phyloP scores from a whole-genome alignment of 805 yeast species.

The Candida vaughaniae region DNA sequence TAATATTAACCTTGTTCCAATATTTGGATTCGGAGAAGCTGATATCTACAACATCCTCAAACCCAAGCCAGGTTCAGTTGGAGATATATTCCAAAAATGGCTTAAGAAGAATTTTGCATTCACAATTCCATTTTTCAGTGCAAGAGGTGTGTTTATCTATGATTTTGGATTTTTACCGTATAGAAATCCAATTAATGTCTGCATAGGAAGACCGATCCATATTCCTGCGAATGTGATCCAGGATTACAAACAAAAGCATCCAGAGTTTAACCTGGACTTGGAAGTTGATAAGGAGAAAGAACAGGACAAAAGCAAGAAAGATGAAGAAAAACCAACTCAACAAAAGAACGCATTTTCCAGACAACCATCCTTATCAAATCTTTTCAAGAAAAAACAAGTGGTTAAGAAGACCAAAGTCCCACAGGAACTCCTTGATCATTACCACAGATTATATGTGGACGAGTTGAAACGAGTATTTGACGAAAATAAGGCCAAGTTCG shows the following conservation, averaged over 20 bases:
- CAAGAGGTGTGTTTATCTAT: conserved; percentile 88
- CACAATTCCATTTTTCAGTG: conserved; percentile 88
- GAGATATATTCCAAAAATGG: conserved; percentile 66
- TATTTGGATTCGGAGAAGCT: conserved; percentile 88
- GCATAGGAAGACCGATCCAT: conserved; percentile 66
- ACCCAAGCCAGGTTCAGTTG: conserved; percentile 40
- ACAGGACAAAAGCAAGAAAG: not conserved
- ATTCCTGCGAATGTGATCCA: conserved; percentile 45
- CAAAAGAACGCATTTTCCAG: not conserved
- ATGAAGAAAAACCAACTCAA: conserved; percentile 1
- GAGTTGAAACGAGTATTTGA: conserved; percentile 64
- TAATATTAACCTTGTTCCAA: conserved; percentile 79
- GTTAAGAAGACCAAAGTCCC: conserved; percentile 31
- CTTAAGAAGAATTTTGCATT: conserved; percentile 72
- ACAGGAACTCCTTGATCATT: conserved; percentile 53
- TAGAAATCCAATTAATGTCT: conserved; percentile 75
- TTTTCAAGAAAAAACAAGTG: conserved; percentile 22
- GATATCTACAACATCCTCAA: conserved; percentile 47
- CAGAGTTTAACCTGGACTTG: conserved; percentile 21
- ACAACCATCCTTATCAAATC: conserved; percentile 18
- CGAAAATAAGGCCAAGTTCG: conserved; percentile 58
- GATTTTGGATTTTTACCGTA: conserved; percentile 90
- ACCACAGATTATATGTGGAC: conserved; percentile 68
- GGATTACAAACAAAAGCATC: conserved; percentile 30
- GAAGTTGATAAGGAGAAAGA: conserved; percentile 3